These are phyloP conservation scores for Cordyceps tenuipes DNA, from an alignment of 2,329 filamentous ascomycete genomes.

Conservation along the genomic window DNA sequence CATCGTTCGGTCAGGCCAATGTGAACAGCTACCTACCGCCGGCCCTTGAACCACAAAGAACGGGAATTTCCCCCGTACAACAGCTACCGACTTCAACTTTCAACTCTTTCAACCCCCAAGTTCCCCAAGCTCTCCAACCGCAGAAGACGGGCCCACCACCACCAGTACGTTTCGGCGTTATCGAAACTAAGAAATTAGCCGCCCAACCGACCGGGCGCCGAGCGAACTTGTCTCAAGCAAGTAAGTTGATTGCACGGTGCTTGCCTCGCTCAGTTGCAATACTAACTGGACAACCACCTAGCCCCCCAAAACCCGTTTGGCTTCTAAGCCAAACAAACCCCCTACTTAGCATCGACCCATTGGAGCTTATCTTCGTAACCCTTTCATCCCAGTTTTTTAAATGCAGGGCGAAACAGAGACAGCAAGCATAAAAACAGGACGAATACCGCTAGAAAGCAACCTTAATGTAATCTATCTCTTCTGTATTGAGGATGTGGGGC, in stretches of 20 bases:
- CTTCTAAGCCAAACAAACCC: slow-evolving; percentile 26
- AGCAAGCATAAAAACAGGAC: not conserved
- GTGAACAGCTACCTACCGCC: slow-evolving; percentile 53
- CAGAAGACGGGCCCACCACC: slow-evolving; percentile 62
- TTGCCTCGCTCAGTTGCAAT: not conserved
- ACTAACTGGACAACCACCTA: slow-evolving; percentile 16
- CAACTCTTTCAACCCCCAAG: slow-evolving; percentile 40
- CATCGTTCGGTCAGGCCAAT: slow-evolving; percentile 40
- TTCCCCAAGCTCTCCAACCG: slow-evolving; percentile 37
- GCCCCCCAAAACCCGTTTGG: slow-evolving; percentile 48
- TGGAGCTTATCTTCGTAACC: not conserved
- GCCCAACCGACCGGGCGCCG: slow-evolving; percentile 82
- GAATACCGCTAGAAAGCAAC: not conserved
- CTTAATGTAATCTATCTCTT: slow-evolving; percentile 3
- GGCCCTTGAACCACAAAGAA: slow-evolving; percentile 52
- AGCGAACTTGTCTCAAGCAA: slow-evolving; percentile 89
- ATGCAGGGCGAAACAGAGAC: not conserved
- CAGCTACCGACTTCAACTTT: slow-evolving; percentile 43
- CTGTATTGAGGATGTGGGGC: not conserved
- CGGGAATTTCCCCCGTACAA: slow-evolving; percentile 37
- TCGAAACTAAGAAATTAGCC: slow-evolving; percentile 65
- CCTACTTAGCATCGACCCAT: not conserved
- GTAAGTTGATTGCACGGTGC: slow-evolving; percentile 48
- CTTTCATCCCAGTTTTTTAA: not conserved
- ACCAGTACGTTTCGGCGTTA: slow-evolving; percentile 79